phyloP scores from a whole-genome alignment of 176 grass and related monocot genomes.

The Saccharum spontaneum region DNA sequence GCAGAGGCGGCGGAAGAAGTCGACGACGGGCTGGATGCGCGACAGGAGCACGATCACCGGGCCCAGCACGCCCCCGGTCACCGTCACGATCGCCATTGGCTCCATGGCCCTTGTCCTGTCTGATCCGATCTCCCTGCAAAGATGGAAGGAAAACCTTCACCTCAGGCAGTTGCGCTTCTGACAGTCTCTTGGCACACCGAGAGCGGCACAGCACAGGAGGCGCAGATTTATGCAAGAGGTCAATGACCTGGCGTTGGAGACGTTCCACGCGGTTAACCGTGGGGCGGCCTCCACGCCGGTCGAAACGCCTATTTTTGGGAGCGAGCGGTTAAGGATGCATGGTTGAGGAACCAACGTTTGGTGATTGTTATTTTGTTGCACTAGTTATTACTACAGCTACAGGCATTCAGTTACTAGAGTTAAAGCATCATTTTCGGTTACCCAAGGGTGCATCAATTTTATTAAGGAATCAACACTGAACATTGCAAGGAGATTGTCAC shows the following conservation, averaged over 20 bases:
- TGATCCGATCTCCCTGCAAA: neutral
- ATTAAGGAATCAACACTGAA: no score
- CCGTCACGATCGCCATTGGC: conserved; percentile 45
- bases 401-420: neutral
- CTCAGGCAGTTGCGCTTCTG: no score
- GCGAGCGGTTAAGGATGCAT: neutral
- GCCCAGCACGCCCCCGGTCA: conserved; percentile 34
- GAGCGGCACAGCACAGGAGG: neutral
- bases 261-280: conserved; percentile 1
- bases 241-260: neutral
- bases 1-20: conserved; percentile 31
- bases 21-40: conserved; percentile 34
- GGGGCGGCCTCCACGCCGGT: neutral
- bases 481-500: no score
- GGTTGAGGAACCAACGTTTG: neutral
- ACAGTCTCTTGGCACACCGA: no score
- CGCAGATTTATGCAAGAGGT: conserved; percentile 11
- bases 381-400: no score
- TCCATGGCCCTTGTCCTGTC: neutral
- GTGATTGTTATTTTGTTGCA: no score
- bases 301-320: conserved; percentile 37
- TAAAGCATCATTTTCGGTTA: neutral
- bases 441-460: no score
- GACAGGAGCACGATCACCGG: conserved; percentile 36
- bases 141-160: neutral